These are phyloP conservation scores for Podospora bellae-mahoneyi DNA, from an alignment of 495 filamentous ascomycete species.

Conservation along the genomic window DNA sequence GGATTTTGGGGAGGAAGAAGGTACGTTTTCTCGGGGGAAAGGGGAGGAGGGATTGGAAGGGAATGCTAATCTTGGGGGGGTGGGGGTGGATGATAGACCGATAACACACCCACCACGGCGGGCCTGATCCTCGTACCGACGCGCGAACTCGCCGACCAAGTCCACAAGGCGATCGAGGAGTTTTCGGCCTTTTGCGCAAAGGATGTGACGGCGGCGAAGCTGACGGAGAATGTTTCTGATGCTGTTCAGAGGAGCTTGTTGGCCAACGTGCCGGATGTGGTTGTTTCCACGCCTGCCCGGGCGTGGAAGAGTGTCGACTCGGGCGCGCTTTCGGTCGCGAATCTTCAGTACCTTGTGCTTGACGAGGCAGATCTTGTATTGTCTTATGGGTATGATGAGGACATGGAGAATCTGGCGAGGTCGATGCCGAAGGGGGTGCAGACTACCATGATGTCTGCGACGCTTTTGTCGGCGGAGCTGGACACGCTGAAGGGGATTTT, in stretches of 20 bases:
- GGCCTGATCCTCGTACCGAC: constrained; percentile 91
- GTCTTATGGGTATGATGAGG: constrained; percentile 90
- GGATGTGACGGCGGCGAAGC: constrained; percentile 73
- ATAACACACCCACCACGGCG: constrained; percentile 42
- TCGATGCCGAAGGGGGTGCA: constrained; percentile 80
- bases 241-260: constrained; percentile 81
- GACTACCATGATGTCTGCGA: constrained; percentile 88
- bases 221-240: constrained; percentile 84
- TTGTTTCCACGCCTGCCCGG: constrained; percentile 83
- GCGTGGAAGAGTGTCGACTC: constrained; percentile 67
- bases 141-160: constrained; percentile 87
- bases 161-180: constrained; percentile 66
- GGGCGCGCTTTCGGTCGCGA: constrained; percentile 63
- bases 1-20: constrained; percentile 71
- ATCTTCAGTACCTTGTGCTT: constrained; percentile 76
- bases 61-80: not conserved
- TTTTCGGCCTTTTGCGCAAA: constrained; percentile 81
- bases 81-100: constrained; percentile 25
- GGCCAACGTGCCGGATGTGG: constrained; percentile 81
- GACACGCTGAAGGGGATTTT: constrained; percentile 83
- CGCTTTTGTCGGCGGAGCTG: constrained; percentile 82
- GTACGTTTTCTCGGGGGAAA: constrained; percentile 40
- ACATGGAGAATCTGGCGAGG: constrained; percentile 72
- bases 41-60: too few species aligned
- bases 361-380: constrained; percentile 96